Base-by-base conservation (phyloP, 768 basidiomycete species). In the Hygrophoropsis aurantiaca region DNA sequence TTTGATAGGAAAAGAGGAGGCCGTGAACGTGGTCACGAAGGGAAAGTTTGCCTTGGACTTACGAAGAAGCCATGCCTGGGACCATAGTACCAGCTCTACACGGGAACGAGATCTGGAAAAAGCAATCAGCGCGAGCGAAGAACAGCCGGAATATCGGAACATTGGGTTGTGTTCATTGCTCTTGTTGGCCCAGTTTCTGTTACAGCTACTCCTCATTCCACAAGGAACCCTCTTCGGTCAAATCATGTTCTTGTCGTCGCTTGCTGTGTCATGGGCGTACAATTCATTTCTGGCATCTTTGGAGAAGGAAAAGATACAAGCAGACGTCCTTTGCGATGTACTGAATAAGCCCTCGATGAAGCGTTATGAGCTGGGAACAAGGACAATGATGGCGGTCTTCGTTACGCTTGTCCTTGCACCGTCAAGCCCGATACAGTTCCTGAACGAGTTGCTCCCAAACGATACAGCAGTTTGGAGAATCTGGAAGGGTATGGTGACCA, bases 221-320 rank as follows among this genome's bases (percentile, higher is more conserved):
- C 60, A 62, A 46, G 60, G 57, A 1, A 50, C 54, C 3, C 41
- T 62, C 3, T 61, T 61, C 19, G 66, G 66, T 0, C 66, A 68
- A 42, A 23, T 58, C 44, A 52, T 68, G 58, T 68, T 68, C 52
- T 49, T 68, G 2, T 1, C 27, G 5, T 58, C 62, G 11, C 40
- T 68, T 0, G 57, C 54, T 9, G 49, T 57, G 2, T 67, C 66
- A 2, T 59, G 59, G 40, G 15, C 58, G 0, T 63, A 64, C 49
- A 66, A 58, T 18, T 18, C 38, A 0, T 50, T 39, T 35, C 26
- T 64, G 8, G 57, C 58, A 5, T 60, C 57, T 6, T 47, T 74
- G 65, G 72, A 74, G 26, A 62, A 49, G 8, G 57, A 52, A 9
- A 52, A 44, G 19, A 42, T 60, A 3, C 56, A 60, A 2, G 39